Evolutionary conservation across 2,329 filamentous ascomycete species (phyloP).

Genomic region (Trichoderma gracile): DNA sequence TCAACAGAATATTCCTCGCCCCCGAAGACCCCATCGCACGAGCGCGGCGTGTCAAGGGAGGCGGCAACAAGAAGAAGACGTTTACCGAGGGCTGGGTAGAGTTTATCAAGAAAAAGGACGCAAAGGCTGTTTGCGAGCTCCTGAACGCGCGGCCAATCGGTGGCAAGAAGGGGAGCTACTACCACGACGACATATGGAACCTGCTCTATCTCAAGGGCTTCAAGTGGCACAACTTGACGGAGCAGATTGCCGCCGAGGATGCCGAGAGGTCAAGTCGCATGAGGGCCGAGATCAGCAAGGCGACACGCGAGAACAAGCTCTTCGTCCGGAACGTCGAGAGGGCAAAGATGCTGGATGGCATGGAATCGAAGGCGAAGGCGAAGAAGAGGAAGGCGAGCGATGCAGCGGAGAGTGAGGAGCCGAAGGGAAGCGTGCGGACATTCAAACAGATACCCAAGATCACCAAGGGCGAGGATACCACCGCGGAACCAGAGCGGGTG

Average conservation of each 20-base stretch:
- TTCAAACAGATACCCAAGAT: constrained; percentile 69
- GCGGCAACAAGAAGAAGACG: constrained; percentile 81
- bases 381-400: constrained; percentile 42
- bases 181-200: constrained; percentile 86
- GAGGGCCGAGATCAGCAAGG: constrained; percentile 74
- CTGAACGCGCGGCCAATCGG: constrained; percentile 78
- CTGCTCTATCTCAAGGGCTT: constrained; percentile 79
- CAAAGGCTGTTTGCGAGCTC: constrained; percentile 72
- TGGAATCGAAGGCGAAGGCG: constrained; percentile 56
- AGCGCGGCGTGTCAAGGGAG: constrained; percentile 65
- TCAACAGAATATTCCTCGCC: constrained; percentile 77
- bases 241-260: constrained; percentile 79
- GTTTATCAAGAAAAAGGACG: constrained; percentile 73
- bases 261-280: constrained; percentile 75
- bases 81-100: constrained; percentile 88
- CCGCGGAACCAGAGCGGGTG: constrained; percentile 56
- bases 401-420: constrained; percentile 30
- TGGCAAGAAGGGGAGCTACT: constrained; percentile 80
- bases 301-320: constrained; percentile 76
- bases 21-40: constrained; percentile 71
- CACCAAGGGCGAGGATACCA: constrained; percentile 47
- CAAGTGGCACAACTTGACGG: constrained; percentile 75
- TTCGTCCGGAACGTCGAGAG: constrained; percentile 78
- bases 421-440: constrained; percentile 41
- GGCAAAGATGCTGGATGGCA: constrained; percentile 76